These are phyloP conservation scores for Leptoxyphium fumago DNA, from an alignment of 2,329 filamentous ascomycete species.

Conservation along the genomic window DNA sequence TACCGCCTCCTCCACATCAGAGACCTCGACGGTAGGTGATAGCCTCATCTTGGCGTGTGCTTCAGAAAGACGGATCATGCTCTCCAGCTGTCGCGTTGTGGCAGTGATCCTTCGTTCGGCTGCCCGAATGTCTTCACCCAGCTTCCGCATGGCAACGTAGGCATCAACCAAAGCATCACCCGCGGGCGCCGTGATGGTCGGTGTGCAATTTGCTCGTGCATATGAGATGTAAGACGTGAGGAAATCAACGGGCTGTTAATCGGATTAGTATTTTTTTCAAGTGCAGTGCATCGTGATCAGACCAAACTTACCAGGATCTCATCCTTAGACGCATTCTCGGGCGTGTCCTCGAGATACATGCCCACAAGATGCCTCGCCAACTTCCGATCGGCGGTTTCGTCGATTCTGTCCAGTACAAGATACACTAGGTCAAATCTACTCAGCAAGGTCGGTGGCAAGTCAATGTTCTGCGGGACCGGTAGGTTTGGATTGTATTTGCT, in stretches of 20 bases:
- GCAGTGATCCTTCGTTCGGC: constrained; percentile 94
- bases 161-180: constrained; percentile 70
- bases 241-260: constrained; percentile 68
- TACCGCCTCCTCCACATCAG: constrained; percentile 80
- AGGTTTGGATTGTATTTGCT: constrained; percentile 95
- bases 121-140: constrained; percentile 57
- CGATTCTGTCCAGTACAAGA: constrained; percentile 82
- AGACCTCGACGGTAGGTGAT: constrained; percentile 54
- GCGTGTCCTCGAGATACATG: constrained; percentile 92
- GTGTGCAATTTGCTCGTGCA: constrained; percentile 73
- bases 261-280: constrained; percentile 5
- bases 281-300: not conserved
- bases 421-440: constrained; percentile 97
- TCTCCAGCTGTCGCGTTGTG: constrained; percentile 90
- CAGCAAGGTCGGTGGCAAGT: constrained; percentile 83
- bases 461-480: constrained; percentile 94
- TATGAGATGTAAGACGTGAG: constrained; percentile 96
- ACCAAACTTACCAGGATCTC: constrained; percentile 61
- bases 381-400: constrained; percentile 77
- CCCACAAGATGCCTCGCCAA: constrained; percentile 84
- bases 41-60: constrained; percentile 98
- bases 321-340: constrained; percentile 62
- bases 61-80: constrained; percentile 93
- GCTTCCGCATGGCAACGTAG: constrained; percentile 89
- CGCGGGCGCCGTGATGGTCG: constrained; percentile 63